A percentile compares a stretch with the other conserved stretches of the same genome.
phyloP scores from a whole-genome alignment of 768 basidiomycete species.

The Panaeolus papilionaceus region DNA sequence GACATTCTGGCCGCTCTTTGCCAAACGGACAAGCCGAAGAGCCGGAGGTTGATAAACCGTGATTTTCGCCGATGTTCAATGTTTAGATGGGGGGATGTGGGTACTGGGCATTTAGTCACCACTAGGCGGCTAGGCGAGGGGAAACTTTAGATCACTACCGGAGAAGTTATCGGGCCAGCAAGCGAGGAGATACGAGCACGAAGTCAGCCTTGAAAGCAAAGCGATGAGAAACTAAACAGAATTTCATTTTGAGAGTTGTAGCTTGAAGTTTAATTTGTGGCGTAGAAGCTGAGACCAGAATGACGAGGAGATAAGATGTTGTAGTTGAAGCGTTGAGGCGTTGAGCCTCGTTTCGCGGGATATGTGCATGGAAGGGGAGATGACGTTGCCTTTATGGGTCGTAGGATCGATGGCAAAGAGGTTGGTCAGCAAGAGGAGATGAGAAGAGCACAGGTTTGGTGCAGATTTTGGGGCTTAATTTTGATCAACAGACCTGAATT shows the following conservation, averaged over 20 bases:
- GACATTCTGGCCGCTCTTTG: no score
- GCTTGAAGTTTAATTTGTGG: constrained; percentile 10
- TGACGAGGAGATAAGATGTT: constrained; percentile 12
- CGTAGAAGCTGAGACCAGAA: background rate
- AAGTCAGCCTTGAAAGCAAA: background rate
- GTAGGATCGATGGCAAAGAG: background rate
- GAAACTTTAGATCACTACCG: background rate
- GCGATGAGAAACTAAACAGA: constrained; percentile 5
- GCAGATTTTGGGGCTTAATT: background rate
- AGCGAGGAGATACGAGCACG: background rate
- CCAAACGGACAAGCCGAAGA: no score
- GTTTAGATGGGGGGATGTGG: background rate
- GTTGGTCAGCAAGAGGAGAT: background rate
- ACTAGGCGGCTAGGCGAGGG: background rate
- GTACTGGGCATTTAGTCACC: background rate
- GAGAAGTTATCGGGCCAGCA: background rate
- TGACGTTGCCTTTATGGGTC: no score
- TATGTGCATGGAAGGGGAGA: background rate
- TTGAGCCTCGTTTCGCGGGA: background rate
- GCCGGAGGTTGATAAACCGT: background rate
- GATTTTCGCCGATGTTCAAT: background rate
- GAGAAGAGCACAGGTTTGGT: background rate
- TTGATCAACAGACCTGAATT: background rate
- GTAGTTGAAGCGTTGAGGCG: background rate
- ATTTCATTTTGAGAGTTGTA: background rate